A percentile compares a stretch with the other conserved stretches of the same genome.
phyloP scores from a whole-genome alignment of 805 yeast species.

The Jamesozyma rosinii region DNA sequence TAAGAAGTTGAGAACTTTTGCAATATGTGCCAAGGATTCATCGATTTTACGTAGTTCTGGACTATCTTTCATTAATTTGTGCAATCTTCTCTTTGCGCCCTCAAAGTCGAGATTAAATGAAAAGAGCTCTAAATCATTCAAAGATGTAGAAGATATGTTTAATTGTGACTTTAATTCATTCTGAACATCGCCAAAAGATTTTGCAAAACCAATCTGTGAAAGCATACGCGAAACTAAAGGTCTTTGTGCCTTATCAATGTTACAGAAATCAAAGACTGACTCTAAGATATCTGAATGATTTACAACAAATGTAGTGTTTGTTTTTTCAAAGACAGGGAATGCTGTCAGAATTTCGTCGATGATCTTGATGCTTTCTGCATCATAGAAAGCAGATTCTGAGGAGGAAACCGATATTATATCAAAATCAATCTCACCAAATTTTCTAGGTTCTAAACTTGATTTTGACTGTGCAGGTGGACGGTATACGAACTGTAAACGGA shows the following conservation, averaged over 20 bases:
- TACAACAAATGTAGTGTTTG: slow-evolving; percentile 50
- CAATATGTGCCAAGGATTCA: slow-evolving; percentile 51
- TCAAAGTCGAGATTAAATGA: slow-evolving; percentile 67
- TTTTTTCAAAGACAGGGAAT: slow-evolving; percentile 57
- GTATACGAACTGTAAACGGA: slow-evolving; percentile 71
- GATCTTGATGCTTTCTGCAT: slow-evolving; percentile 82
- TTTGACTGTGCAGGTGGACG: slow-evolving; percentile 47
- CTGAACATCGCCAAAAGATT: slow-evolving; percentile 50
- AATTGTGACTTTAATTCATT: slow-evolving; percentile 52
- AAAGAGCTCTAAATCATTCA: slow-evolving; percentile 73
- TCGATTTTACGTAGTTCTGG: slow-evolving; percentile 55
- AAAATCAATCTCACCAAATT: slow-evolving; percentile 76
- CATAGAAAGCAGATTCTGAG: slow-evolving; percentile 47
- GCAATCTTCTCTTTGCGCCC: slow-evolving; percentile 51
- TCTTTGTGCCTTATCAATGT: slow-evolving; percentile 65
- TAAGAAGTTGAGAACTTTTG: slow-evolving; percentile 45
- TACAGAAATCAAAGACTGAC: slow-evolving; percentile 70
- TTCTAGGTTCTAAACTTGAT: slow-evolving; percentile 61
- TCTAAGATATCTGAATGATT: slow-evolving; percentile 79
- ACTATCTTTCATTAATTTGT: slow-evolving; percentile 65
- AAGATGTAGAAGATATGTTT: slow-evolving; percentile 68
- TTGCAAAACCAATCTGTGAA: slow-evolving; percentile 69
- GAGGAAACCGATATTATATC: slow-evolving; percentile 57
- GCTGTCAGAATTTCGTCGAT: slow-evolving; percentile 60
- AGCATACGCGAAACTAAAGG: slow-evolving; percentile 58